Base-by-base conservation (phyloP, 2,329 filamentous ascomycete species). In the Echinosphaeria canescens region DNA sequence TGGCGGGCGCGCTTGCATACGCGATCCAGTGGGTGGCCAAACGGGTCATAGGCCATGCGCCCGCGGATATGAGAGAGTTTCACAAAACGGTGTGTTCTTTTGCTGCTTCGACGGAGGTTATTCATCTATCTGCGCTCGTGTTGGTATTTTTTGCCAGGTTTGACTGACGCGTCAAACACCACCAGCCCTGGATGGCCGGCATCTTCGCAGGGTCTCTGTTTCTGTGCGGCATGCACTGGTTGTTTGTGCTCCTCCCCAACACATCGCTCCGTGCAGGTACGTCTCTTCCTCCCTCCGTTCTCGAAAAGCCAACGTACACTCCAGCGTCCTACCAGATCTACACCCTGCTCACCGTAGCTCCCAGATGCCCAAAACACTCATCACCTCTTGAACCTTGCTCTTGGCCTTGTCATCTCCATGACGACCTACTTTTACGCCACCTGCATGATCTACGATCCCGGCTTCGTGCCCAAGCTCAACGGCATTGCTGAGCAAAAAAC, bases 131-230 rank as follows among this genome's bases (percentile, higher is more conserved):
- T n/a, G n/a, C n/a, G n/a, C n/a, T n/a, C n/a, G n/a, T n/a, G n/a
- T n/a, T n/a, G n/a, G n/a, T n/a, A n/a, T 16, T 13, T 14, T 24
- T 4, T 13, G 10, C 25, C n/a, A n/a, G n/a, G n/a, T n/a, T n/a
- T 36, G n/a, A 32, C 31, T 37, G 19, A 31, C 5, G 2, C n/a
- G 33, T 26, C 31, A n/a, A n/a, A n/a, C n/a, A 3, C 14, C 11
- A 8, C 10, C 25, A 84, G 74, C 85, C 88, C 10, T 95, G 84
- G 62, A 59, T 98, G 37, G 74, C 88, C 1, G 88, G 88, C 30
- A 84, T 98, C 33, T 98, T 98, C 51, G 75, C 82, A 0, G 84
- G 60, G 2, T 78, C 84, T 0, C 49, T 93, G 12, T 90, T 91
- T 42, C 73, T 80, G 55, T 68, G 81, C 4, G 78, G 72, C 15